phyloP scores from a whole-genome alignment of 164 flowering plant genomes.

The Santalum album region DNA sequence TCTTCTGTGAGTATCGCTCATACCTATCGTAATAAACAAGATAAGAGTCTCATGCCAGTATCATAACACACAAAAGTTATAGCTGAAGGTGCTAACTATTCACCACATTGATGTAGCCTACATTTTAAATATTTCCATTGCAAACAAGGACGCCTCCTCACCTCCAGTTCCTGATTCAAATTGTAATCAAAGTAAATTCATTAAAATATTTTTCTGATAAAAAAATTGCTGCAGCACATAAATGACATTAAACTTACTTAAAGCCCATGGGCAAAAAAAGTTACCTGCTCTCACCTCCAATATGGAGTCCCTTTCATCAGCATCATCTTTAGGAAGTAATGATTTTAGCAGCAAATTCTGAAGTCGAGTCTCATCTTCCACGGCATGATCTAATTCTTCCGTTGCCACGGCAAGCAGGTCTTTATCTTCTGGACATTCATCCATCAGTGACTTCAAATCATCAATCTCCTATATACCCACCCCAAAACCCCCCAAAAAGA shows the following conservation, averaged over 20 bases:
- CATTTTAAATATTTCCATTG: conserved; percentile 93
- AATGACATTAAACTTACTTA: not conserved
- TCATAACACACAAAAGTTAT: not conserved
- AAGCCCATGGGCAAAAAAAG: not conserved
- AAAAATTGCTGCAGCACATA: not conserved
- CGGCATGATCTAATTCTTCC: conserved; percentile 56
- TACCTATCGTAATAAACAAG: conserved; percentile 42
- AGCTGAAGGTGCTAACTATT: not conserved
- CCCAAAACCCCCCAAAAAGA: not conserved
- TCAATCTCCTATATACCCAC: conserved; percentile 73
- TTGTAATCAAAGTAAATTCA: conserved; percentile 2
- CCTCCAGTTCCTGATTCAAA: conserved; percentile 79
- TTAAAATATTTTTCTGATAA: not conserved
- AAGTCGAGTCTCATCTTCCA: conserved; percentile 58
- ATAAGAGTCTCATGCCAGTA: not conserved
- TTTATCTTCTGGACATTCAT: conserved; percentile 63
- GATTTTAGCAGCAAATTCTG: conserved; percentile 56
- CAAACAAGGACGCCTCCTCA: conserved; percentile 98
- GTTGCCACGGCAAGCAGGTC: conserved; percentile 72
- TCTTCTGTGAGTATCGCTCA: conserved; percentile 70
- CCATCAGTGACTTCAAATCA: conserved; percentile 53
- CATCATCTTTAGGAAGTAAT: conserved; percentile 91
- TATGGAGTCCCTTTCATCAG: conserved; percentile 93
- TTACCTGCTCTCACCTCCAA: conserved; percentile 99
- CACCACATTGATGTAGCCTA: conserved; percentile 19